Conservation (phyloP, 306 rosid species). For the Mimosa pudica region DNA sequence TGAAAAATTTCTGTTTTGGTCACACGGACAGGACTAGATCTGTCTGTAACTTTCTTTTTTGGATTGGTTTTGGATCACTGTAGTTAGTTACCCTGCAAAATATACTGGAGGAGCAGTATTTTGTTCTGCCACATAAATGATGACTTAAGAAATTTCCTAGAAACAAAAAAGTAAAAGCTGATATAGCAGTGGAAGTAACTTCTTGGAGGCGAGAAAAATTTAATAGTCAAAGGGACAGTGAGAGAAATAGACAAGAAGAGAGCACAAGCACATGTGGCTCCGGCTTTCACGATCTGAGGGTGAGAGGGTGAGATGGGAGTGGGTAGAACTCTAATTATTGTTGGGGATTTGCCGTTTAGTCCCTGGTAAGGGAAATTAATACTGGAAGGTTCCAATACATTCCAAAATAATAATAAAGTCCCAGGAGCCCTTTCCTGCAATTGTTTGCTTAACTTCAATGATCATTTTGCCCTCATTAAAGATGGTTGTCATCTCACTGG, state of each 20-base stretch:
- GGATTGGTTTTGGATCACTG: slow-evolving; percentile 31
- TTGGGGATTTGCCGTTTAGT: too few relatives aligned
- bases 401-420: too few relatives aligned
- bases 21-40: slow-evolving; percentile 25
- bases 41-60: slow-evolving; percentile 4
- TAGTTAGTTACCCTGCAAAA: slow-evolving; percentile 27
- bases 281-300: slow-evolving; percentile 46
- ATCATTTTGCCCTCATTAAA: too few relatives aligned
- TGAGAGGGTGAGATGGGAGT: slow-evolving; percentile 41
- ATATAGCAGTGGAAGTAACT: slow-evolving; percentile 20
- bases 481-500: too few relatives aligned
- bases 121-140: slow-evolving; percentile 29
- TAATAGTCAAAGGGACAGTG: slow-evolving; percentile 26
- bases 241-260: slow-evolving; percentile 44
- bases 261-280: slow-evolving; percentile 51
- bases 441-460: too few relatives aligned
- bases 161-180: slow-evolving; percentile 37
- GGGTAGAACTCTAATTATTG: slow-evolving; percentile 64
- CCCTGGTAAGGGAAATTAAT: too few relatives aligned
- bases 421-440: too few relatives aligned
- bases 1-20: slow-evolving; percentile 30
- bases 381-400: too few relatives aligned
- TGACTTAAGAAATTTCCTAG: slow-evolving; percentile 19
- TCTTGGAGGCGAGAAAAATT: slow-evolving; percentile 27
- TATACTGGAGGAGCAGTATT: slow-evolving; percentile 24